These are phyloP conservation scores for Oleoguttula mirabilis DNA, from an alignment of 495 filamentous ascomycete species.

Conservation along the genomic window DNA sequence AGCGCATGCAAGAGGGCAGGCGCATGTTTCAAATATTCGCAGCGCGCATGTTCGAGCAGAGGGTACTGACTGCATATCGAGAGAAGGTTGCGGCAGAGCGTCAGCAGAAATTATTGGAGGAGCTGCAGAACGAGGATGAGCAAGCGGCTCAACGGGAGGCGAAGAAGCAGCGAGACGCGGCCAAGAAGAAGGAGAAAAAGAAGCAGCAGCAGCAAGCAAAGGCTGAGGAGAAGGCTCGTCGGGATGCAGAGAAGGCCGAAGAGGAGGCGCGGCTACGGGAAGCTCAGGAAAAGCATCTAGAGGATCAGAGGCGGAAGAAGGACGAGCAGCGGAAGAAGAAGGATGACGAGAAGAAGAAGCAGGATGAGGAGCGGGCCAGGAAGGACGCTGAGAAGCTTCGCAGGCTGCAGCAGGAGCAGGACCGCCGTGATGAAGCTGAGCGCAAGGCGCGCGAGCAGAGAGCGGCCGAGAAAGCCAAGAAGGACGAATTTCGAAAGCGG, in stretches of 20 bases:
- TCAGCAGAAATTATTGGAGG: slow-evolving; percentile 80
- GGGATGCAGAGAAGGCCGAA: slow-evolving; percentile 81
- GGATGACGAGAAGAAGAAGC: slow-evolving; percentile 81
- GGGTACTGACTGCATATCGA: slow-evolving; percentile 90
- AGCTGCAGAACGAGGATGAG: slow-evolving; percentile 72
- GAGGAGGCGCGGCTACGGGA: slow-evolving; percentile 69
- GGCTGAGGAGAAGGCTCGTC: slow-evolving; percentile 77
- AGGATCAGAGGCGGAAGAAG: slow-evolving; percentile 64
- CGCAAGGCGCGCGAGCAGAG: slow-evolving; percentile 63
- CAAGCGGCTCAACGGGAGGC: slow-evolving; percentile 66
- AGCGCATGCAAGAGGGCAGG: slow-evolving; percentile 96
- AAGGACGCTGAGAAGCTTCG: slow-evolving; percentile 72
- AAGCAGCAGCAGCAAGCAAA: slow-evolving; percentile 70
- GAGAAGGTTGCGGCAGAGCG: slow-evolving; percentile 92
- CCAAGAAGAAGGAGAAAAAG: slow-evolving; percentile 86
- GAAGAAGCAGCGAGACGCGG: slow-evolving; percentile 85
- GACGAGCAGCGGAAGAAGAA: slow-evolving; percentile 88
- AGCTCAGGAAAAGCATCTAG: slow-evolving; percentile 64
- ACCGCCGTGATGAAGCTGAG: slow-evolving; percentile 64
- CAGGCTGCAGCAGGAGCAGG: slow-evolving; percentile 68
- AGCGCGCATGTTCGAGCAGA: slow-evolving; percentile 96
- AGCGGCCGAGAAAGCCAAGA: slow-evolving; percentile 57
- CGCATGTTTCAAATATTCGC: slow-evolving; percentile 99
- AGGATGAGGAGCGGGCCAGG: slow-evolving; percentile 70
- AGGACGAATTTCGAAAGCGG: slow-evolving; percentile 48